Evolutionary conservation across 2,329 filamentous ascomycete species (phyloP).

Genomic region (Coniochaeta sp.): DNA sequence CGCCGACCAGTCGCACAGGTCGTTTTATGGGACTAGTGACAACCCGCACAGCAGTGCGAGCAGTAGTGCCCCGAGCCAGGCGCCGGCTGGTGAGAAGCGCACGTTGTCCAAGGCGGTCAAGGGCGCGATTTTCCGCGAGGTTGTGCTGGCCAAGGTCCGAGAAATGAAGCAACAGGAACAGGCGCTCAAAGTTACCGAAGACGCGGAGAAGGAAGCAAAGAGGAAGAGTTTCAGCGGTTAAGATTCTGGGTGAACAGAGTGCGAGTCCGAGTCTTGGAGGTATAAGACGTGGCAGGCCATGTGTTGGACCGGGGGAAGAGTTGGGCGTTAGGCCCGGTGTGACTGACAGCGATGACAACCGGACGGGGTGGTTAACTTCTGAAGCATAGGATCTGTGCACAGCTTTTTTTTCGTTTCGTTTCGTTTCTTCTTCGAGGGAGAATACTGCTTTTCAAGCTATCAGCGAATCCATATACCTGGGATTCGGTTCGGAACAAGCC

Average conservation of each 20-base stretch:
- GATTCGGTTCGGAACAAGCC: not conserved
- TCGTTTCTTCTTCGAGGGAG: not conserved
- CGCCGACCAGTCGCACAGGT: conserved; percentile 31
- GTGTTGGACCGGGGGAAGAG: not conserved
- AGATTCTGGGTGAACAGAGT: not conserved
- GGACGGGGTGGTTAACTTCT: not conserved
- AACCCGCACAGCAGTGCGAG: not conserved
- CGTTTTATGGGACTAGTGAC: not conserved
- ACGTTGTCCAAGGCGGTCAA: conserved; percentile 44
- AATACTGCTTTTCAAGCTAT: not conserved
- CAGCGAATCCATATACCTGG: not conserved
- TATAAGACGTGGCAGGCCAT: not conserved
- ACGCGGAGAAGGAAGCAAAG: conserved; percentile 40
- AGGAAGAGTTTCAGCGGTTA: conserved; percentile 19
- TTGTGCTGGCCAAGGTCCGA: conserved; percentile 86
- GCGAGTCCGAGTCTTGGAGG: not conserved
- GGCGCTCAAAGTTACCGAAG: conserved; percentile 57
- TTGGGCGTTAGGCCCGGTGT: not conserved
- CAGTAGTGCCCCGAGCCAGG: not conserved
- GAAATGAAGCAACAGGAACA: conserved; percentile 83
- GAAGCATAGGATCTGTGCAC: not conserved
- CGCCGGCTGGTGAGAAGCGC: conserved; percentile 23
- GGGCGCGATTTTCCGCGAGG: conserved; percentile 82
- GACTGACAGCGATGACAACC: not conserved
- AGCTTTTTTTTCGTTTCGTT: not conserved